Conservation (phyloP, 495 filamentous ascomycete species). For the Hyaloscypha hepaticicola region DNA sequence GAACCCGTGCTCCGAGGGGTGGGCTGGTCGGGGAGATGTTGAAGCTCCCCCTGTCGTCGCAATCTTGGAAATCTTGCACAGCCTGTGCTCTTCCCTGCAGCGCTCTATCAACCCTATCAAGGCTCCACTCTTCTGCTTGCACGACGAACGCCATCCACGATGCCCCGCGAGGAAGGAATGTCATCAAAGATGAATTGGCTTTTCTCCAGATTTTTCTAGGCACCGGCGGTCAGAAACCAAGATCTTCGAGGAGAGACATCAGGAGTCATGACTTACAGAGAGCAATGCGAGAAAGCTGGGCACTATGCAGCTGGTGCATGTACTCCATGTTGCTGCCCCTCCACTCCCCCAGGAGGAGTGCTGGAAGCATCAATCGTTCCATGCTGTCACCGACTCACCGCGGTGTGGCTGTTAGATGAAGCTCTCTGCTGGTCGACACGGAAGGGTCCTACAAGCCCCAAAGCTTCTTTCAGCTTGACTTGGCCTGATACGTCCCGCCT, state of each 20-base stretch:
- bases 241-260: neutral
- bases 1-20: neutral
- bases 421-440: neutral
- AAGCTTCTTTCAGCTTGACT: conserved; percentile 10
- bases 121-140: neutral
- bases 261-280: neutral
- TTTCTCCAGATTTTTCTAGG: neutral
- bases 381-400: too few species aligned
- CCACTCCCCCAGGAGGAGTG: neutral
- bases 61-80: conserved; percentile 24
- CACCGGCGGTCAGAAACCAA: neutral
- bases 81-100: conserved; percentile 23
- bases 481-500: neutral
- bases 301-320: neutral
- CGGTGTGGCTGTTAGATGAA: neutral
- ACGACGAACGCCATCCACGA: conserved; percentile 5
- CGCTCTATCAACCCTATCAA: conserved; percentile 9
- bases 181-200: too few species aligned
- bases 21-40: neutral
- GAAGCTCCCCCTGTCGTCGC: conserved; percentile 11
- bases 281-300: neutral
- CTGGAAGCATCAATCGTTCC: neutral
- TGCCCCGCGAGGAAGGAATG: neutral
- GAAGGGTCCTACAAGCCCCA: conserved; percentile 1
- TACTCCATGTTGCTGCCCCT: neutral